Base-by-base conservation (phyloP, 2,329 filamentous ascomycete species). In the Orbilia javanica region DNA sequence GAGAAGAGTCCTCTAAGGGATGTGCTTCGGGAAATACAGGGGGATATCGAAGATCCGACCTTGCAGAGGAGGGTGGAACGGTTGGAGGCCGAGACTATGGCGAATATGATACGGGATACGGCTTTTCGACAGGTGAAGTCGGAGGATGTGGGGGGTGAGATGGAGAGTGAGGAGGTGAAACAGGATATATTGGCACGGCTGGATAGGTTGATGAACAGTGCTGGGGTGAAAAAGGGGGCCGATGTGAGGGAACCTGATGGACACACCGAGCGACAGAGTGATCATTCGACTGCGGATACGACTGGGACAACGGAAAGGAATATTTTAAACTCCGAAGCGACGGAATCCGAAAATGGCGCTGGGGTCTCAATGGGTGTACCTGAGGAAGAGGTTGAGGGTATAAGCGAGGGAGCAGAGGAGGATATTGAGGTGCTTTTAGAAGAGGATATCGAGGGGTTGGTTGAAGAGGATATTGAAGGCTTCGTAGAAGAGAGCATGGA, bases 31-130 rank as follows among this genome's bases (percentile, higher is more conserved):
- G 18, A 46, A 18, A 20, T 48, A n/a, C 13, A 11, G 15, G 15
- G 1, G 25, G 60, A 48, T 2, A 11, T 48, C 4, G 25, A 64
- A 22, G 64, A 68, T 55, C 20, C 31, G 4, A 10, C 18, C 6
- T 39, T 70, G 22, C 44, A 53, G 29, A 22, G 25, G 29, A 36
- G 50, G 39, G 36, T 69, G 50, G 50, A 68, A n/a, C 10, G 44
- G 36, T 34, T 52, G 31, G 63, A 67, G 29, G 63, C 46, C 4
- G 42, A 67, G 20, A 27, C 34, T 29, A 27, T 39, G 34, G 55
- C 46, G 46, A 42, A 44, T 44, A 29, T 36, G 44, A 39, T 60
- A 60, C 34, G 11, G 20, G 18, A 42, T 27, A 42, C 34, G n/a
- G 11, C 25, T 1, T 34, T 34, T 55, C 27, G 29, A n/a, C 18